Evolutionary conservation across 1,284 basidiomycete species (phyloP), one percentile per base, ranked within the genome.

Genomic region (Agroathelia rolfsii): DNA sequence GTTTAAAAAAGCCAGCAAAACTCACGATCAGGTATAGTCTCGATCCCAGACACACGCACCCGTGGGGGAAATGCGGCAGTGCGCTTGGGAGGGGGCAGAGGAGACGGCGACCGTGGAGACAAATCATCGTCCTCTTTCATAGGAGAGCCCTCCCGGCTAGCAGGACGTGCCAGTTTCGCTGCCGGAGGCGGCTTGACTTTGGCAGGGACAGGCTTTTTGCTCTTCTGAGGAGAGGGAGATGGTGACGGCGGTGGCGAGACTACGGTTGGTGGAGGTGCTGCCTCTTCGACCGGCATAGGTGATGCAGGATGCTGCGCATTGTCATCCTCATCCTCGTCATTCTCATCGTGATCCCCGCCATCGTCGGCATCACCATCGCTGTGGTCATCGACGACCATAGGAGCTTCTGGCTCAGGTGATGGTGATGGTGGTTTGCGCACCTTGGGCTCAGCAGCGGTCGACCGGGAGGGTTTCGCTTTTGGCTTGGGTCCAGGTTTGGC

Each of bases 401-500:
- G n/a, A n/a, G n/a, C n/a, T n/a, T 31, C 38, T 10, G n/a, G n/a
- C n/a, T n/a, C n/a, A n/a, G n/a, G n/a, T n/a, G n/a, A n/a, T n/a
- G n/a, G n/a, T n/a, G n/a, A n/a, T n/a, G n/a, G n/a, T n/a, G n/a
- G n/a, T n/a, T n/a, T n/a, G n/a, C n/a, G n/a, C n/a, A n/a, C n/a
- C n/a, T n/a, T n/a, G n/a, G n/a, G n/a, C n/a, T n/a, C n/a, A n/a
- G n/a, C n/a, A n/a, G n/a, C 36, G n/a, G 40, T 35, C 3, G 40
- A 31, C 34, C 47, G 41, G 14, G 44, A 45, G 10, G 45, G 37
- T 3, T 38, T 28, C 14, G 39, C 38, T 12, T 39, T 16, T 28
- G 36, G 41, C 40, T 44, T 42, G 36, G 38, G 42, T 24, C 40
- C 39, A n/a, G 50, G 45, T 11, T 44, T 37, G 24, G 43, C 35